These are phyloP conservation scores for Meredithiella fracta DNA, from an alignment of 2,329 filamentous ascomycete species.

Conservation along the genomic window DNA sequence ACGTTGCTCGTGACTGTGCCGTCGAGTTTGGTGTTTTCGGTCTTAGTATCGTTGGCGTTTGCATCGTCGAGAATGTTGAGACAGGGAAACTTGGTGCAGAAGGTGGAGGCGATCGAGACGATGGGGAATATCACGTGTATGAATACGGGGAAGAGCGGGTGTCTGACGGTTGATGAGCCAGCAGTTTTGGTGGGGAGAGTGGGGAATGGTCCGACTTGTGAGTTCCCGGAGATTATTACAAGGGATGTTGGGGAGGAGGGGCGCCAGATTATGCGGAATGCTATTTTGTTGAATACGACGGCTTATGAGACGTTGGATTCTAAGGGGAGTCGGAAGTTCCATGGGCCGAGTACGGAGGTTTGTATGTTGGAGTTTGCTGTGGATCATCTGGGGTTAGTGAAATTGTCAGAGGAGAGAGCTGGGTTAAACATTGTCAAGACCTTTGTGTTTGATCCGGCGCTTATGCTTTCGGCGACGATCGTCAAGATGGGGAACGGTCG, in stretches of 20 bases:
- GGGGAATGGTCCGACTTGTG: conserved; percentile 25
- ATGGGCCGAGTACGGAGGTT: conserved; percentile 40
- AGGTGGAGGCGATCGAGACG: conserved; percentile 42
- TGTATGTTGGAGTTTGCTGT: conserved; percentile 34
- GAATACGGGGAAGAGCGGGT: conserved; percentile 51
- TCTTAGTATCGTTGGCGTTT: conserved; percentile 45
- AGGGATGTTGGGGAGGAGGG: conserved; percentile 21
- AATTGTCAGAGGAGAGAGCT: conserved; percentile 29
- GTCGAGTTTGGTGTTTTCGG: conserved; percentile 43
- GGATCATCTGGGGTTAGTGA: conserved; percentile 31
- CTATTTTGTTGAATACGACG: conserved; percentile 33
- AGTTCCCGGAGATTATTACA: conserved; percentile 20
- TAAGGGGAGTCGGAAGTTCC: conserved; percentile 24
- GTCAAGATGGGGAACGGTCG: conserved; percentile 28
- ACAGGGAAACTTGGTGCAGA: conserved; percentile 45
- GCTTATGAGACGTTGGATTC: conserved; percentile 33
- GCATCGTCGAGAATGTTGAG: conserved; percentile 46
- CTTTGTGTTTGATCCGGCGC: conserved; percentile 36
- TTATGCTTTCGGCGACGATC: conserved; percentile 41
- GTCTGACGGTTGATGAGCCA: conserved; percentile 48
- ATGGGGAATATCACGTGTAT: conserved; percentile 49
- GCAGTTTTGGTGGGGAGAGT: conserved; percentile 40
- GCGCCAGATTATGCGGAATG: conserved; percentile 24
- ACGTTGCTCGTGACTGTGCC: conserved; percentile 44
- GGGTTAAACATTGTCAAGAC: conserved; percentile 31